Conservation (phyloP, 1,139 yeast genomes). For the Debaryomycetaceae sp. region DNA sequence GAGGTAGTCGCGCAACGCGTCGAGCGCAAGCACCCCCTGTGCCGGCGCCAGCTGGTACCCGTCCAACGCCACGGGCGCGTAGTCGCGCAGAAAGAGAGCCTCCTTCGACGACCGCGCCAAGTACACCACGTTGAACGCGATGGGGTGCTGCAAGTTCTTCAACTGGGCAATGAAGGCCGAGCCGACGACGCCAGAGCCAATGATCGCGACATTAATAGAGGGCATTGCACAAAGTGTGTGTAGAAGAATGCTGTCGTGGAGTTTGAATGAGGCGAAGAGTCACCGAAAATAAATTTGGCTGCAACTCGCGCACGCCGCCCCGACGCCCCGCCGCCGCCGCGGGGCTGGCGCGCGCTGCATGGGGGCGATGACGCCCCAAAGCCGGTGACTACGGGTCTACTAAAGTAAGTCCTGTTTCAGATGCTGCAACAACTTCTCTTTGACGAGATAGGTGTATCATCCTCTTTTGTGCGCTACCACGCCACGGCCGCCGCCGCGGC, state of each 20-base stretch:
- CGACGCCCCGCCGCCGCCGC: no score
- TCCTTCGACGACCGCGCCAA: conserved; percentile 68
- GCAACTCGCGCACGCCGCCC: no score
- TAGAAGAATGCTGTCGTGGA: neutral
- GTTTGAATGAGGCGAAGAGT: neutral
- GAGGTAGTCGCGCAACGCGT: conserved; percentile 59
- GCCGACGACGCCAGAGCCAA: conserved; percentile 95
- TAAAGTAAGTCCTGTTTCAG: no score
- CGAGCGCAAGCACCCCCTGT: conserved; percentile 49
- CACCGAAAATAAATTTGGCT: neutral
- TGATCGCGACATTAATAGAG: conserved; percentile 72
- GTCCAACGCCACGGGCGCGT: conserved; percentile 61
- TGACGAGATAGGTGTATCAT: conserved; percentile 2
- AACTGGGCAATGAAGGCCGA: conserved; percentile 67
- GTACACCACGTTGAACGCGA: conserved; percentile 71
- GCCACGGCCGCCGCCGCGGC: no score
- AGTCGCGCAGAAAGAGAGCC: conserved; percentile 66
- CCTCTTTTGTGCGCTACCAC: no score
- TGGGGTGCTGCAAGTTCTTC: conserved; percentile 57
- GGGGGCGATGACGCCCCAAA: no score
- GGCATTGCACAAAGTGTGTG: neutral
- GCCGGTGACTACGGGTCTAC: no score
- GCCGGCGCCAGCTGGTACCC: conserved; percentile 54
- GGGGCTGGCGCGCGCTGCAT: no score
- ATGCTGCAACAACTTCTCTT: no score